Evolutionary conservation across 1,284 basidiomycete species (phyloP).

Genomic region (Inonotus hispidus): DNA sequence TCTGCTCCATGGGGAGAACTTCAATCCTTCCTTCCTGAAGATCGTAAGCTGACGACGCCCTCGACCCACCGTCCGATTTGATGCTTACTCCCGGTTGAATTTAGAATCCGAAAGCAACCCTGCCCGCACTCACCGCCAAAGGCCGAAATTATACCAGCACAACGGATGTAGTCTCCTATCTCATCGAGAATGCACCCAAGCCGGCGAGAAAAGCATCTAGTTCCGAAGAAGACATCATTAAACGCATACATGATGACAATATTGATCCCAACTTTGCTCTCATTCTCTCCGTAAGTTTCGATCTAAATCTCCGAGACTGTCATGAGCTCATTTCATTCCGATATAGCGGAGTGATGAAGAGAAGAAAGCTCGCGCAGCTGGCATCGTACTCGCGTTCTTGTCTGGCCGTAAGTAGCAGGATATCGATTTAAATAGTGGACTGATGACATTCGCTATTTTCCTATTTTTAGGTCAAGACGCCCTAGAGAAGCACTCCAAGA

Average conservation of each 20-base stretch:
- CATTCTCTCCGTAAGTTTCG: slow-evolving; percentile 38
- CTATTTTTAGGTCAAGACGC: slow-evolving; percentile 34
- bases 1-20: slow-evolving; percentile 55
- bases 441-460: background rate
- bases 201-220: slow-evolving; percentile 30
- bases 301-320: background rate
- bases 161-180: slow-evolving; percentile 41
- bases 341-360: slow-evolving; percentile 47
- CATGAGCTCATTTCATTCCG: background rate
- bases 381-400: slow-evolving; percentile 37
- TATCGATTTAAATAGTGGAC: slow-evolving; percentile 18
- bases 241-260: slow-evolving; percentile 45
- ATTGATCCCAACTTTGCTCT: slow-evolving; percentile 56
- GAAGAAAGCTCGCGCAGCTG: slow-evolving; percentile 37
- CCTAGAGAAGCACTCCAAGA: slow-evolving; percentile 37
- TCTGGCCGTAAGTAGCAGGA: slow-evolving; percentile 38
- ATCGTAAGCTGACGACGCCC: slow-evolving; percentile 36
- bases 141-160: slow-evolving; percentile 45
- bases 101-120: slow-evolving; percentile 49
- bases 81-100: background rate
- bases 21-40: slow-evolving; percentile 51
- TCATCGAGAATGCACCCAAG: slow-evolving; percentile 40
- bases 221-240: slow-evolving; percentile 35
- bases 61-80: background rate
- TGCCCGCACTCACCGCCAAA: slow-evolving; percentile 46